A percentile compares a stretch with the other conserved stretches of the same genome.
phyloP scores from a whole-genome alignment of 164 flowering plant genomes.

The Piper betle region DNA sequence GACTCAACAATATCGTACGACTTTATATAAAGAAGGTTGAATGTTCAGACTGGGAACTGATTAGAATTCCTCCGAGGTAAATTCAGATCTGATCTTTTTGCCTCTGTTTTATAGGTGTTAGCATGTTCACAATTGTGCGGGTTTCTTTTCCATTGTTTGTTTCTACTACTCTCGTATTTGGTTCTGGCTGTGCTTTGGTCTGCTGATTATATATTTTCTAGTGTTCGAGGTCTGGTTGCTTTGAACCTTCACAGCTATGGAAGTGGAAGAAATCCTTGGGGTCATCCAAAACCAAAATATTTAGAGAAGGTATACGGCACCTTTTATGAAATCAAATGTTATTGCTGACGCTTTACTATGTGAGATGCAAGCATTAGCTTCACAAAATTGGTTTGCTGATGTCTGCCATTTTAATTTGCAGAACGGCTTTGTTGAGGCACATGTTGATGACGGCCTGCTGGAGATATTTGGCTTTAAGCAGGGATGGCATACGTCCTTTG shows the following conservation, averaged over 20 bases:
- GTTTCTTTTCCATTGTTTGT: background rate
- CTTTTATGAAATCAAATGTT: background rate
- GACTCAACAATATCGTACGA: constrained; percentile 68
- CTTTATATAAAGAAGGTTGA: constrained; percentile 54
- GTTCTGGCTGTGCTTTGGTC: background rate
- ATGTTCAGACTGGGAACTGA: constrained; percentile 71
- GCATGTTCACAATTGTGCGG: background rate
- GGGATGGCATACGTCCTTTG: constrained; percentile 98
- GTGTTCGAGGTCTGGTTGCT: constrained; percentile 86
- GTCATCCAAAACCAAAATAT: constrained; percentile 62
- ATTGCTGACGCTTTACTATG: background rate
- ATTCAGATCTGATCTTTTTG: background rate
- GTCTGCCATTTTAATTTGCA: constrained; percentile 16
- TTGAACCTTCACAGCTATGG: constrained; percentile 86
- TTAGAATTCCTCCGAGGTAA: constrained; percentile 67
- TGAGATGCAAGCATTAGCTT: background rate
- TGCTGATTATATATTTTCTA: constrained; percentile 5
- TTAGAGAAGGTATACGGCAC: constrained; percentile 57
- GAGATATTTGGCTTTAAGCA: constrained; percentile 95
- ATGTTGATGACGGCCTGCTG: constrained; percentile 78
- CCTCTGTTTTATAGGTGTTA: background rate
- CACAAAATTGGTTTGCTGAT: background rate
- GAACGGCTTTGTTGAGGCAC: constrained; percentile 93
- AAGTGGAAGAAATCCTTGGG: constrained; percentile 99
- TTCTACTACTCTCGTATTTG: background rate